Base-by-base conservation (phyloP, 371 early-diverging fungal species). In the Apophysomyces sp. region DNA sequence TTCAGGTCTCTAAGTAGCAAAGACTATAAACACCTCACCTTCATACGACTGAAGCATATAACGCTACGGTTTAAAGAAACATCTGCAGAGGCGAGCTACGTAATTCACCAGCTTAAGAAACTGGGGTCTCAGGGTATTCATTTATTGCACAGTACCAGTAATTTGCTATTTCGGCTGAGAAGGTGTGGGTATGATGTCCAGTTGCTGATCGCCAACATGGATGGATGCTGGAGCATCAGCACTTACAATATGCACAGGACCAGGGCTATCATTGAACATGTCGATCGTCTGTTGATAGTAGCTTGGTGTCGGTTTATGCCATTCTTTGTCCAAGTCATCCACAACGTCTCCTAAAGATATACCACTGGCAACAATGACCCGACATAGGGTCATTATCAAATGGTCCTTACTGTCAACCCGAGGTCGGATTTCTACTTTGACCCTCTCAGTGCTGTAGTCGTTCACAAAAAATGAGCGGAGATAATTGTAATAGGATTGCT, bases 371-470 rank as follows among this genome's bases (percentile, higher is more conserved):
- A 66, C 60, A 44, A 77, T 63, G 34, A 73, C 57, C 18, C 80
- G 67, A 31, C 73, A 68, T 9, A 66, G 24, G 0, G 75, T 67
- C 24, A 58, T 31, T 11, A 71, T 74, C 59, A 67, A 61, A 21
- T 66, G 58, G 58, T 80, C 80, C 59, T 74, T 74, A 52, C 73
- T 77, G 21, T 80, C 77, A 4, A 80, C 39, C 41, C 73, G 57
- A 2, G 77, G 73, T 1, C 80, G 60, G 6, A 80, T 73, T 24
- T 80, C 80, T 5, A 74, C 73, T 51, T 73, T 74, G 52, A 80
- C 76, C 24, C 66, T 62, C 32, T 77, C 77, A 44, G 57, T 32
- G 12, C 58, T 52, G 52, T 70, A 70, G 34, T 80, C 80, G 16
- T 67, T 75, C 16, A 63, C 60, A 29, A 80, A 65, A 58, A 74